phyloP scores from a whole-genome alignment of 108 stramenopile species.

The Cyclostephanos tholiformis region DNA sequence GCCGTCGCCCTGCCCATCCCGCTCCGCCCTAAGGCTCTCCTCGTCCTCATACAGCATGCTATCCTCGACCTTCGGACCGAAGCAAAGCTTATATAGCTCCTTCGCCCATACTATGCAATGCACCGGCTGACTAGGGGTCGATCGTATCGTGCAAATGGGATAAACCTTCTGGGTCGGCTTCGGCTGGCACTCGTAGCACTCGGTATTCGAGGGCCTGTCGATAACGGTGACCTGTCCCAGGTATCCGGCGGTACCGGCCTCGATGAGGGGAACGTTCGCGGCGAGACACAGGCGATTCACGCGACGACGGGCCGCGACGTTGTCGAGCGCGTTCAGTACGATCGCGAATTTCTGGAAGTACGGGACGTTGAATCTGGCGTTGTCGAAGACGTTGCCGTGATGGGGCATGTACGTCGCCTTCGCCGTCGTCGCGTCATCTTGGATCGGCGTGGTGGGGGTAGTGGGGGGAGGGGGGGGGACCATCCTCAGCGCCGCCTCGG shows the following conservation, averaged over 20 bases:
- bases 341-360: constrained; percentile 90
- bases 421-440: background rate
- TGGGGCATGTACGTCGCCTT: constrained; percentile 74
- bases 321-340: constrained; percentile 97
- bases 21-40: constrained; percentile 45
- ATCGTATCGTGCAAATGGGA: constrained; percentile 99
- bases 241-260: constrained; percentile 98
- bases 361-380: constrained; percentile 79
- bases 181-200: constrained; percentile 98
- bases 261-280: constrained; percentile 90
- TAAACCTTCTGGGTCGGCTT: constrained; percentile 96
- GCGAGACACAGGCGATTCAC: constrained; percentile 99
- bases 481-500: constrained; percentile 73
- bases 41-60: constrained; percentile 62
- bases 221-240: constrained; percentile 96
- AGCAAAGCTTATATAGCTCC: constrained; percentile 96
- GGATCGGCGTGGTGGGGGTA: background rate
- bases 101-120: constrained; percentile 99
- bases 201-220: constrained; percentile 76
- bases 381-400: constrained; percentile 96
- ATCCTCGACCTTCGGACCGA: constrained; percentile 78
- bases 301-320: constrained; percentile 94
- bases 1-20: constrained; percentile 17
- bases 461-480: constrained; percentile 31
- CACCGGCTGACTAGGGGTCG: constrained; percentile 96